Conservation (phyloP, 108 stramenopile genomes). For the Cyclotella distinguenda region DNA sequence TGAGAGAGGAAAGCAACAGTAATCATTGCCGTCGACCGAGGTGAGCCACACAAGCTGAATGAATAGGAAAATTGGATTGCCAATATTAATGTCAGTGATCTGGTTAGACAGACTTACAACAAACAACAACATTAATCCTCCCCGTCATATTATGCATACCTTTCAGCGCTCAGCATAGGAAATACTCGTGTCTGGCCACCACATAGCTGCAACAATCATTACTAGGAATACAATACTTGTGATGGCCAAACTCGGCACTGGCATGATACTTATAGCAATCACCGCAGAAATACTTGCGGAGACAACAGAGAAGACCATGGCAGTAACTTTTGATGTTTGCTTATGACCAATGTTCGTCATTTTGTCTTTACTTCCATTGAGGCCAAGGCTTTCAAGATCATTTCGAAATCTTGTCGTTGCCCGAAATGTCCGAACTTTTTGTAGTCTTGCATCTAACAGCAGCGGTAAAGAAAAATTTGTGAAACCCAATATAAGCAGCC, state of each 20-base stretch:
- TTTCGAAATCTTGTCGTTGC: not conserved
- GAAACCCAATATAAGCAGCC: constrained; percentile 34
- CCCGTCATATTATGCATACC: too few relatives aligned
- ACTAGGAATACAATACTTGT: not conserved
- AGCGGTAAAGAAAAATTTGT: constrained; percentile 37
- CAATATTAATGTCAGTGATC: too few relatives aligned
- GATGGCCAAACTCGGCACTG: not conserved
- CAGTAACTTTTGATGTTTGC: not conserved
- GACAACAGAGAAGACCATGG: not conserved
- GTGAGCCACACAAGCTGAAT: too few relatives aligned
- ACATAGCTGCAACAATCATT: not conserved
- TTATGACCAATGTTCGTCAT: not conserved
- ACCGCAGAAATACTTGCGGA: constrained; percentile 6
- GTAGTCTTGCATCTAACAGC: constrained; percentile 27
- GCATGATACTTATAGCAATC: constrained; percentile 13
- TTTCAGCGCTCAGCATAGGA: too few relatives aligned
- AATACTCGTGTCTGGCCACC: constrained; percentile 3
- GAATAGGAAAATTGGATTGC: too few relatives aligned
- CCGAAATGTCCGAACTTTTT: constrained; percentile 18
- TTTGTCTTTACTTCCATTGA: constrained; percentile 1
- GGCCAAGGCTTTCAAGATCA: not conserved
- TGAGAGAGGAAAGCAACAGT: too few relatives aligned
- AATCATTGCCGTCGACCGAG: too few relatives aligned
- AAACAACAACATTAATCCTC: too few relatives aligned
- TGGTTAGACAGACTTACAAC: too few relatives aligned